These are phyloP conservation scores for Claviceps sp. DNA, from an alignment of 2,329 filamentous ascomycete genomes.

Conservation along the genomic window DNA sequence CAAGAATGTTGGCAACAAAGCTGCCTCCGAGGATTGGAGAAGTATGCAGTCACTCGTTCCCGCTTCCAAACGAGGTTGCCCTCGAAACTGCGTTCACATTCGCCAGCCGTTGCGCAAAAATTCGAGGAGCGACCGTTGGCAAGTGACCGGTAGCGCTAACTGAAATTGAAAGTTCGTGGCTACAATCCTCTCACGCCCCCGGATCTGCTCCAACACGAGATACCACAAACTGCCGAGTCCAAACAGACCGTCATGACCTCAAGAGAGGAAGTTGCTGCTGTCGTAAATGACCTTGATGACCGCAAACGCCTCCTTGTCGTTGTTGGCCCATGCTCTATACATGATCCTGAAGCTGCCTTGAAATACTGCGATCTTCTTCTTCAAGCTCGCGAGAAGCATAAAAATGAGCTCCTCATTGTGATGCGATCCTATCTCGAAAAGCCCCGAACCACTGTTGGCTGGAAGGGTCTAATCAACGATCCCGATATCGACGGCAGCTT, in stretches of 20 bases:
- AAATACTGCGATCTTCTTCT: slow-evolving; percentile 79
- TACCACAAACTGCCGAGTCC: slow-evolving; percentile 45
- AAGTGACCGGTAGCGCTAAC: background rate
- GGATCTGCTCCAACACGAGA: slow-evolving; percentile 90
- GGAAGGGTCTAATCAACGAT: slow-evolving; percentile 99
- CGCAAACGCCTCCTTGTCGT: slow-evolving; percentile 78
- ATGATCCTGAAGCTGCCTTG: slow-evolving; percentile 77
- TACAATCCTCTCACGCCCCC: slow-evolving; percentile 90
- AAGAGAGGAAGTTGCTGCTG: slow-evolving; percentile 53
- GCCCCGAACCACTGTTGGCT: slow-evolving; percentile 93
- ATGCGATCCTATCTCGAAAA: slow-evolving; percentile 99
- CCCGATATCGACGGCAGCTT: slow-evolving; percentile 94
- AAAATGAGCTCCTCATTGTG: slow-evolving; percentile 74
- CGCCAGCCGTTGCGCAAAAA: background rate
- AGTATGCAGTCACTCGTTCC: slow-evolving; percentile 38
- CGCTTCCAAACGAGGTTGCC: background rate
- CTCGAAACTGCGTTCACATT: background rate
- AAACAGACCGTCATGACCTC: slow-evolving; percentile 58
- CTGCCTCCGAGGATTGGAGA: slow-evolving; percentile 67
- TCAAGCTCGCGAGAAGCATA: slow-evolving; percentile 59
- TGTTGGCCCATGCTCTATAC: slow-evolving; percentile 91
- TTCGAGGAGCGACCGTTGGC: background rate
- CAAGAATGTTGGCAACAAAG: slow-evolving; percentile 63
- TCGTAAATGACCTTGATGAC: slow-evolving; percentile 69
- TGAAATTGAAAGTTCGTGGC: slow-evolving; percentile 49